Conservation (phyloP, 2,329 filamentous ascomycete species). For the Arthroderma sp. region DNA sequence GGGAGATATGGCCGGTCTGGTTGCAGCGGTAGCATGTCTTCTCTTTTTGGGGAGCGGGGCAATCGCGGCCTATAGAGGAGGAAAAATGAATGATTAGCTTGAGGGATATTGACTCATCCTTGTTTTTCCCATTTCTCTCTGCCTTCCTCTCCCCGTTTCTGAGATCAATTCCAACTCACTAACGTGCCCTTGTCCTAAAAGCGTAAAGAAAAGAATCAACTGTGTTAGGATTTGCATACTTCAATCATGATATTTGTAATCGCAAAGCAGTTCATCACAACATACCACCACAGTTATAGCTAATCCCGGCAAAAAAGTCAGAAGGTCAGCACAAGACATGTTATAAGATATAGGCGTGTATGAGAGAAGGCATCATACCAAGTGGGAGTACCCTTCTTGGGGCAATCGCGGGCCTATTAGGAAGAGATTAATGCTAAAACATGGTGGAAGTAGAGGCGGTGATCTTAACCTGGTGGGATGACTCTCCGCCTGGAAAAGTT, state of each 20-base stretch:
- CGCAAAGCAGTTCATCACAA: conserved; percentile 12
- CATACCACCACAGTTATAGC: conserved; percentile 72
- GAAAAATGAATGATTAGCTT: conserved; percentile 4
- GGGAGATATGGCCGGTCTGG: conserved; percentile 77
- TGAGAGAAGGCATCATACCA: conserved; percentile 44
- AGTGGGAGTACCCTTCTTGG: conserved; percentile 68
- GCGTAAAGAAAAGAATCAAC: conserved; percentile 9
- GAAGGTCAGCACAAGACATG: too few species aligned
- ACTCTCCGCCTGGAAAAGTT: conserved; percentile 50
- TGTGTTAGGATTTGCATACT: conserved; percentile 16
- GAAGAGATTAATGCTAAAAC: conserved; percentile 11
- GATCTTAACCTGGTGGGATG: conserved; percentile 57
- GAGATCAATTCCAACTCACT: conserved; percentile 40
- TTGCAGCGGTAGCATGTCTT: conserved; percentile 55
- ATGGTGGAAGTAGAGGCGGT: conserved; percentile 16
- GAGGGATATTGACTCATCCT: conserved; percentile 3
- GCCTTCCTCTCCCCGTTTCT: conserved; percentile 1
- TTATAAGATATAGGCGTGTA: not conserved
- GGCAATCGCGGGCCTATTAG: conserved; percentile 65
- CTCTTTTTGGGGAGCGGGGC: conserved; percentile 78
- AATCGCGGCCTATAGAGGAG: conserved; percentile 59
- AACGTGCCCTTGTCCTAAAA: conserved; percentile 56
- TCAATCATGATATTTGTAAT: conserved; percentile 3
- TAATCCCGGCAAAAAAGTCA: conserved; percentile 19
- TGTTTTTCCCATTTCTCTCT: not conserved